Conservation (phyloP, 495 filamentous ascomycete species). For the Sabuloglossum arenarium region DNA sequence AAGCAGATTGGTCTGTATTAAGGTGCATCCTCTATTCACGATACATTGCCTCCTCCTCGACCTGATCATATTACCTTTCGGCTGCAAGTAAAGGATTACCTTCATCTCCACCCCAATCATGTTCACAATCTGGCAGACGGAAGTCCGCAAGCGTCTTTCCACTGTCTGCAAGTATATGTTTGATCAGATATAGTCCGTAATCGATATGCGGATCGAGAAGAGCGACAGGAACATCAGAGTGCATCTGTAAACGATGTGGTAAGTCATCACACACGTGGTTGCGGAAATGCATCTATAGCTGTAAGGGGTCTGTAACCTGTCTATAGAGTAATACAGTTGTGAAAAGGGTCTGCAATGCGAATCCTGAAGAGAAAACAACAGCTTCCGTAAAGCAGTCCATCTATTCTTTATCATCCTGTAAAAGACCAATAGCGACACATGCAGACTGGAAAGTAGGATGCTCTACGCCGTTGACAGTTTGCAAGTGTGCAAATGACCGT, state of each 20-base stretch:
- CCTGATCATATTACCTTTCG: neutral
- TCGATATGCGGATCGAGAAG: slow-evolving; percentile 1
- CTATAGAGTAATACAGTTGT: neutral
- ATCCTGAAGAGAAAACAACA: neutral
- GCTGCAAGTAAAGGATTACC: neutral
- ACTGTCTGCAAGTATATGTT: neutral
- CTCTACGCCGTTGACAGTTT: neutral
- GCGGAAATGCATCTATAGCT: neutral
- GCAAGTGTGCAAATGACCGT: neutral
- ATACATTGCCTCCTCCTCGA: neutral
- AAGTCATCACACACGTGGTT: neutral
- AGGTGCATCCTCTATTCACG: neutral
- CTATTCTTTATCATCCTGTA: neutral
- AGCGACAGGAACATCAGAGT: neutral
- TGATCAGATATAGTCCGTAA: slow-evolving; percentile 5
- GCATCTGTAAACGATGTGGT: neutral
- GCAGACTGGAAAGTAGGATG: neutral
- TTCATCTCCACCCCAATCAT: neutral
- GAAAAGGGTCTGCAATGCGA: neutral
- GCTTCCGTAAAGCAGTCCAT: too few species aligned
- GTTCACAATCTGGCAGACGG: neutral
- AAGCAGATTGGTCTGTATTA: neutral
- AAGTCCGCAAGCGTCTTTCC: neutral
- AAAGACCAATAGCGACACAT: neutral
- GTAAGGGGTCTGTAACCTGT: neutral